Conservation (phyloP, 768 basidiomycete species). For the Tylopilus cervinicoccineus region DNA sequence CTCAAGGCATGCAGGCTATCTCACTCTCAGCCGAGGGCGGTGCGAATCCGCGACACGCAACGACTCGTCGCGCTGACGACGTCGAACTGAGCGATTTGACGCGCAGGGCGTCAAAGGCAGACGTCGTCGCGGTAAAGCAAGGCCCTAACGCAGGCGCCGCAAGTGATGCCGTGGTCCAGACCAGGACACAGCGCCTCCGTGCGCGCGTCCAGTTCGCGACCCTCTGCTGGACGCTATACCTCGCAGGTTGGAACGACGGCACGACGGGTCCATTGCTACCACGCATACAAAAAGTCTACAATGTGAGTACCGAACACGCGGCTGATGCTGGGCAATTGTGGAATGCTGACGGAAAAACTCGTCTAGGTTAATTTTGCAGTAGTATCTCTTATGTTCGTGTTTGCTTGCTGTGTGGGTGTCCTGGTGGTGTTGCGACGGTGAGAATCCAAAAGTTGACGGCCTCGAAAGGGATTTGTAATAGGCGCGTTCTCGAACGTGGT, state of each 20-base stretch:
- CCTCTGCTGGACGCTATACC: conserved; percentile 25
- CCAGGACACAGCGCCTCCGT: conserved; percentile 20
- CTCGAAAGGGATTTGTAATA: conserved; percentile 28
- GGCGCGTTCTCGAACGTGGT: conserved; percentile 32
- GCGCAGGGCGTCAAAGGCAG: neutral
- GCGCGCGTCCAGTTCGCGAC: conserved; percentile 12
- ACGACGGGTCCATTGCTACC: conserved; percentile 8
- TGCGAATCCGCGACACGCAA: conserved; percentile 8
- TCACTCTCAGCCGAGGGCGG: neutral
- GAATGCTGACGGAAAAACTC: neutral
- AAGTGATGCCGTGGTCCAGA: conserved; percentile 1
- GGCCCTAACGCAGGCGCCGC: neutral
- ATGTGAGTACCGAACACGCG: conserved; percentile 29
- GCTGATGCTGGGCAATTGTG: no score
- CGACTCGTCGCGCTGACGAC: neutral
- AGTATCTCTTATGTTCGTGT: conserved; percentile 43
- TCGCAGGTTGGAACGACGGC: conserved; percentile 23
- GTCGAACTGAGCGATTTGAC: conserved; percentile 9
- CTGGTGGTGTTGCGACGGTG: neutral
- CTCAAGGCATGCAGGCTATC: conserved; percentile 13
- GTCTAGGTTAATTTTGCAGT: conserved; percentile 35
- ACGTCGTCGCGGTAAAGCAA: neutral
- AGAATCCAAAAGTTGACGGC: neutral
- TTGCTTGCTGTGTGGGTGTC: conserved; percentile 34
- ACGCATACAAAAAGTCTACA: conserved; percentile 26